Conservation (phyloP, 2,329 filamentous ascomycete genomes). For the Sclerotinia sclerotiorum region DNA sequence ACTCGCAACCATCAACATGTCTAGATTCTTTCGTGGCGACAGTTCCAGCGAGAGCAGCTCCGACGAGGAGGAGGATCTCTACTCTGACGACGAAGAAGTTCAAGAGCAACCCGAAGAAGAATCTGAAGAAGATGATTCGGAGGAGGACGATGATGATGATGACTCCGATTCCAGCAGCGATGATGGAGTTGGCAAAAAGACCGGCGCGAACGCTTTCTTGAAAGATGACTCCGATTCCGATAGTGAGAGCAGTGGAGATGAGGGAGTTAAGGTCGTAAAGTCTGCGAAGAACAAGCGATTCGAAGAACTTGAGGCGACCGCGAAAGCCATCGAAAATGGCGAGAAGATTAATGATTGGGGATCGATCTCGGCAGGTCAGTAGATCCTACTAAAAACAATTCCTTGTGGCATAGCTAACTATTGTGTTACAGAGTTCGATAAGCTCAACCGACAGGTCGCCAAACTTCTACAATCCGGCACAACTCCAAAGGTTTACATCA, state of each 20-base stretch:
- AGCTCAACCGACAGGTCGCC: conserved; percentile 80
- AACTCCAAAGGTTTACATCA: conserved; percentile 88
- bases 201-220: conserved; percentile 82
- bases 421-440: conserved; percentile 74
- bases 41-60: conserved; percentile 95
- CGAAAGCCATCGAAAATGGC: conserved; percentile 92
- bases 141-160: conserved; percentile 55
- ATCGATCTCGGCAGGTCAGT: conserved; percentile 80
- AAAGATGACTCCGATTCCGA: conserved; percentile 73
- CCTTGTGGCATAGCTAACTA: conserved; percentile 28
- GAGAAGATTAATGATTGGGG: conserved; percentile 98
- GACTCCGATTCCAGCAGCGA: conserved; percentile 54
- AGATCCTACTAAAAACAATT: conserved; percentile 25
- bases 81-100: conserved; percentile 70
- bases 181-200: conserved; percentile 62
- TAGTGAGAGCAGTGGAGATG: conserved; percentile 74
- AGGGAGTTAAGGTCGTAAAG: conserved; percentile 83
- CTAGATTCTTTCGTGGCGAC: conserved; percentile 96
- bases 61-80: conserved; percentile 90
- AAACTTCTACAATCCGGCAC: conserved; percentile 77
- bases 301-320: conserved; percentile 87
- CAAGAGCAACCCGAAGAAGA: conserved; percentile 49
- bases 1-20: conserved; percentile 63
- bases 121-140: conserved; percentile 50
- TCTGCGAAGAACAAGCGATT: conserved; percentile 97